These are phyloP conservation scores for Neonectria magnoliae DNA, from an alignment of 2,329 filamentous ascomycete species.

Conservation along the genomic window DNA sequence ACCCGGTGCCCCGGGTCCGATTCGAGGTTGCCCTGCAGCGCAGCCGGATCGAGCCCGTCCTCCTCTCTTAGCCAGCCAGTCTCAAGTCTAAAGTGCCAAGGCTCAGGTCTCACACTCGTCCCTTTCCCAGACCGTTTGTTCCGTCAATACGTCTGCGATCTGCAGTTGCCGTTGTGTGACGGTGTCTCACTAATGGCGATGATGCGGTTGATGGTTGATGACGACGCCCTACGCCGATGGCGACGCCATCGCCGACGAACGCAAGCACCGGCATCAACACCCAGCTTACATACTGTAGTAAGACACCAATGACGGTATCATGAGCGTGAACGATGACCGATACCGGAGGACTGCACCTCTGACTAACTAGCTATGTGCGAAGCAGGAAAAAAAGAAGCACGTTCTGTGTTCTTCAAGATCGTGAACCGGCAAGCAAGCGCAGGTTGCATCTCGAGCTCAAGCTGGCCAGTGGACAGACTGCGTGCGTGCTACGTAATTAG, in stretches of 20 bases:
- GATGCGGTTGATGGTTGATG: constrained; percentile 4
- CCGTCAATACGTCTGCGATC: neutral
- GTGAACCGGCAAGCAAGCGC: neutral
- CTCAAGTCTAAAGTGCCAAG: neutral
- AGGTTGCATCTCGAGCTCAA: neutral
- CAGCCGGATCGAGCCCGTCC: neutral
- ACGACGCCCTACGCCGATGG: neutral
- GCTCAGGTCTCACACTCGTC: neutral
- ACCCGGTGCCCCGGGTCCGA: constrained; percentile 1
- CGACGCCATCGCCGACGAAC: neutral
- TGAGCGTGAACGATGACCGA: neutral
- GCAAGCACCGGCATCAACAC: neutral
- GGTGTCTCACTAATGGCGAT: neutral
- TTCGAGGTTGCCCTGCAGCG: neutral
- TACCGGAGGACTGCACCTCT: neutral
- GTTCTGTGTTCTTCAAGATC: neutral
- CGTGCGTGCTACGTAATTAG: too few species aligned
- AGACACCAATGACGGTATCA: neutral
- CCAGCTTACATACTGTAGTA: neutral
- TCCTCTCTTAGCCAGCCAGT: neutral
- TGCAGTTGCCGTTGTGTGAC: neutral
- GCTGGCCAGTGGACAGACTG: neutral
- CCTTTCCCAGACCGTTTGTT: neutral
- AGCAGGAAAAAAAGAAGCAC: too few species aligned
- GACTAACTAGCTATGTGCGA: too few species aligned